These are phyloP conservation scores for Trichocladium uniseriatum DNA, from an alignment of 495 filamentous ascomycete species.

Conservation along the genomic window DNA sequence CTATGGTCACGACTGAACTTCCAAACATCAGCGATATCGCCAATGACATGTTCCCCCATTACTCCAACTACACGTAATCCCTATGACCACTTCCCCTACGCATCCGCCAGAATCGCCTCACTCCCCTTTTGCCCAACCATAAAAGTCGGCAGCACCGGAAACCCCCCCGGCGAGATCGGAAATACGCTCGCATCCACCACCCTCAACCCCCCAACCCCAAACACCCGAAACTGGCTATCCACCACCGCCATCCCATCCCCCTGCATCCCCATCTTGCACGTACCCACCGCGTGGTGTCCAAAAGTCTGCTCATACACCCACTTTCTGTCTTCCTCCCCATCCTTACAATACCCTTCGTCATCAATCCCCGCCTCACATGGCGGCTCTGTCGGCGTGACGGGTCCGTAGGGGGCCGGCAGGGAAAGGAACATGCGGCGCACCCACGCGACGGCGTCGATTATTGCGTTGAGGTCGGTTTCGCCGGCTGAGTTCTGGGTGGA, in stretches of 20 bases:
- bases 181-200: conserved; percentile 52
- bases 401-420: conserved; percentile 25
- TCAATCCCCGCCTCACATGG: conserved; percentile 41
- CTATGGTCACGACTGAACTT: too few species aligned
- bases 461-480: conserved; percentile 30
- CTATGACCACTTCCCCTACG: too few species aligned
- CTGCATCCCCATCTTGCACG: conserved; percentile 44
- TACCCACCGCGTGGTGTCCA: conserved; percentile 45
- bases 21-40: too few species aligned
- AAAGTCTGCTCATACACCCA: conserved; percentile 34
- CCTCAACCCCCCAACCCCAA: conserved; percentile 42
- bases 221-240: conserved; percentile 44
- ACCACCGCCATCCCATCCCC: conserved; percentile 42
- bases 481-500: not conserved
- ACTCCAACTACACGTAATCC: too few species aligned
- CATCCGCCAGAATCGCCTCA: conserved; percentile 41
- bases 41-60: too few species aligned
- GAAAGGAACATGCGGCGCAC: conserved; percentile 30
- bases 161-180: conserved; percentile 45
- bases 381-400: conserved; percentile 36
- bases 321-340: conserved; percentile 33
- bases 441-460: conserved; percentile 48
- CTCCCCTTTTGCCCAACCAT: conserved; percentile 52
- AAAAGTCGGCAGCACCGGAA: conserved; percentile 52
- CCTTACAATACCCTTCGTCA: conserved; percentile 42